Conservation (phyloP, 345 rosid genomes). For the Streptanthus diversifolius region DNA sequence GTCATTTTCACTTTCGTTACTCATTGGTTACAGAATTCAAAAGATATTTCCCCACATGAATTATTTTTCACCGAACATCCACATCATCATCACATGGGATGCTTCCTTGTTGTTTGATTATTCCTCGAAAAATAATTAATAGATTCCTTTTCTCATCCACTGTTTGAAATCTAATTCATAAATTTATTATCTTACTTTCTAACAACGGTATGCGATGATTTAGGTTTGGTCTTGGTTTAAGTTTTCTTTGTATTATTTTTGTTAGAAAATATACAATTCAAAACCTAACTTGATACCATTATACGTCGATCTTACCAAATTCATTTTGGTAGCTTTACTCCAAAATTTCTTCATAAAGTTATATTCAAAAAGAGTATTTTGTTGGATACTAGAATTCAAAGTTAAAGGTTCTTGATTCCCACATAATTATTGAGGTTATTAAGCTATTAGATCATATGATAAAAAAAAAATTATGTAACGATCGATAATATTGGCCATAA, state of each 20-base stretch:
- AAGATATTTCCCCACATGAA: background rate
- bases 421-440: too few relatives aligned
- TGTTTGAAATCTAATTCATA: background rate
- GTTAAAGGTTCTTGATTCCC: too few relatives aligned
- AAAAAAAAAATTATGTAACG: too few relatives aligned
- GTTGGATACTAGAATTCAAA: too few relatives aligned
- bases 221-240: background rate
- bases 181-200: background rate
- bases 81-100: constrained; percentile 24
- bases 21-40: background rate
- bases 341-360: background rate
- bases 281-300: background rate
- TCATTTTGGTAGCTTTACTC: background rate
- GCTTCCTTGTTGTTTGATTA: constrained; percentile 26
- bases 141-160: background rate
- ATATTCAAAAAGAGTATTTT: background rate
- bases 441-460: too few relatives aligned
- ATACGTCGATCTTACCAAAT: background rate
- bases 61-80: constrained; percentile 15
- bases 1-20: background rate
- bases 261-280: background rate
- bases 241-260: background rate
- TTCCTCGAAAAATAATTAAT: constrained; percentile 1
- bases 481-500: too few relatives aligned
- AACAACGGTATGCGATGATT: background rate